These are phyloP conservation scores for Aspergillus awamori DNA, from an alignment of 2,329 filamentous ascomycete species.

Conservation along the genomic window DNA sequence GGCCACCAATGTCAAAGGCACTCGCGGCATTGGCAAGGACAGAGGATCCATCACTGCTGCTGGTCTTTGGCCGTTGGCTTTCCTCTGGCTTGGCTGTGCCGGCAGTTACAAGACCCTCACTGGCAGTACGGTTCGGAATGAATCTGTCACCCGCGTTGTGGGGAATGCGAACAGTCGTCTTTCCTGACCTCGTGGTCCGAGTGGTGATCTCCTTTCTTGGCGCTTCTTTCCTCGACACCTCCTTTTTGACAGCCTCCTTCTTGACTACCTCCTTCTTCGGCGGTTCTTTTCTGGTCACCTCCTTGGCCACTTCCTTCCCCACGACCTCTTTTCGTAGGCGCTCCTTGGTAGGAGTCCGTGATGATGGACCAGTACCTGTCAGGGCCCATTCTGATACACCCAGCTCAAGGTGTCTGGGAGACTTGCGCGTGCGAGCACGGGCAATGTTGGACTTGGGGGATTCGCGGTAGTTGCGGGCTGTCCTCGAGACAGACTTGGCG, in stretches of 20 bases:
- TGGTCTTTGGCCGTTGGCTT: constrained; percentile 72
- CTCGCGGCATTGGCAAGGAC: constrained; percentile 74
- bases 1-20: constrained; percentile 65
- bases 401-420: constrained; percentile 84
- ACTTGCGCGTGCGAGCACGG: constrained; percentile 46
- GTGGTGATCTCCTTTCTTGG: constrained; percentile 49
- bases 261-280: neutral
- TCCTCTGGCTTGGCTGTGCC: constrained; percentile 86
- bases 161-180: constrained; percentile 71
- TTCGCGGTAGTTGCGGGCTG: constrained; percentile 65
- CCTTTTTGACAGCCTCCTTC: constrained; percentile 48
- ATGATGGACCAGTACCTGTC: constrained; percentile 71
- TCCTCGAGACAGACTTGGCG: constrained; percentile 61
- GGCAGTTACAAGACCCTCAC: constrained; percentile 80
- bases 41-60: constrained; percentile 69
- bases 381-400: constrained; percentile 91
- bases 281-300: constrained; percentile 25
- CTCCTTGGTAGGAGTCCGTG: constrained; percentile 65
- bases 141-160: constrained; percentile 85
- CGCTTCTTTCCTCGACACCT: neutral
- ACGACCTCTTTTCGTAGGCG: constrained; percentile 46
- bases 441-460: constrained; percentile 59
- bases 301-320: constrained; percentile 1
- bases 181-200: constrained; percentile 55
- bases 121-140: constrained; percentile 90